phyloP scores from a whole-genome alignment of 2,329 filamentous ascomycete genomes.

The Epichloe typhina region DNA sequence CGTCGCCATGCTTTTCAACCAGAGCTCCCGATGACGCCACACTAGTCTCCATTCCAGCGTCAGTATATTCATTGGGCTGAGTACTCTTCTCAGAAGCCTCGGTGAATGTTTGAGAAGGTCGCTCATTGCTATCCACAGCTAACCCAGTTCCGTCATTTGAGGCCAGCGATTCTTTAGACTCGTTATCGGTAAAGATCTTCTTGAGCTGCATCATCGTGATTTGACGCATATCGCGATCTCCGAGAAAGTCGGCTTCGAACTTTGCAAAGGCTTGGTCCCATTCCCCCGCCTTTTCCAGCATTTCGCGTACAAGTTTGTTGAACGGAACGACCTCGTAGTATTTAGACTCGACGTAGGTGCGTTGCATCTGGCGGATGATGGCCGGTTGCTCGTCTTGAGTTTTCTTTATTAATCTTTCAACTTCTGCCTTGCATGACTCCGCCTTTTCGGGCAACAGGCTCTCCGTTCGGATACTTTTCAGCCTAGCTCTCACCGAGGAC shows the following conservation, averaged over 20 bases:
- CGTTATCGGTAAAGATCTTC: slow-evolving; percentile 88
- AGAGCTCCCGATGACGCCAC: slow-evolving; percentile 12
- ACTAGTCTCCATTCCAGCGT: slow-evolving; percentile 21
- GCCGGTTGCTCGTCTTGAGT: slow-evolving; percentile 71
- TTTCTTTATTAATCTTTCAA: slow-evolving; percentile 64
- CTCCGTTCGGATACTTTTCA: slow-evolving; percentile 83
- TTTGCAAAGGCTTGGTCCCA: slow-evolving; percentile 87
- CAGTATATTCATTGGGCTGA: slow-evolving; percentile 27
- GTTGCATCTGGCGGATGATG: slow-evolving; percentile 66
- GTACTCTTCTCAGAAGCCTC: slow-evolving; percentile 35
- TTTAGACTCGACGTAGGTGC: slow-evolving; percentile 82
- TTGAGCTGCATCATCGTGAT: slow-evolving; percentile 85
- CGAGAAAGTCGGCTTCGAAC: slow-evolving; percentile 88
- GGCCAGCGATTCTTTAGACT: slow-evolving; percentile 62
- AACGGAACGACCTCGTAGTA: slow-evolving; percentile 96
- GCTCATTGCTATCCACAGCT: slow-evolving; percentile 36
- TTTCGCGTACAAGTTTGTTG: slow-evolving; percentile 75
- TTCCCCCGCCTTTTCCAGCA: slow-evolving; percentile 77
- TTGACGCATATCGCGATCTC: slow-evolving; percentile 90
- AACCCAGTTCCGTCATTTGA: slow-evolving; percentile 55
- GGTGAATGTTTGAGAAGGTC: slow-evolving; percentile 29
- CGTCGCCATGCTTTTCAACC: slow-evolving; percentile 10
- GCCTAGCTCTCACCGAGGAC: slow-evolving; percentile 65
- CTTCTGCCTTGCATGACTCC: slow-evolving; percentile 67
- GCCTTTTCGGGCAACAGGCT: slow-evolving; percentile 80